Base-by-base conservation (phyloP, 306 rosid species). In the Prunus armeniaca region DNA sequence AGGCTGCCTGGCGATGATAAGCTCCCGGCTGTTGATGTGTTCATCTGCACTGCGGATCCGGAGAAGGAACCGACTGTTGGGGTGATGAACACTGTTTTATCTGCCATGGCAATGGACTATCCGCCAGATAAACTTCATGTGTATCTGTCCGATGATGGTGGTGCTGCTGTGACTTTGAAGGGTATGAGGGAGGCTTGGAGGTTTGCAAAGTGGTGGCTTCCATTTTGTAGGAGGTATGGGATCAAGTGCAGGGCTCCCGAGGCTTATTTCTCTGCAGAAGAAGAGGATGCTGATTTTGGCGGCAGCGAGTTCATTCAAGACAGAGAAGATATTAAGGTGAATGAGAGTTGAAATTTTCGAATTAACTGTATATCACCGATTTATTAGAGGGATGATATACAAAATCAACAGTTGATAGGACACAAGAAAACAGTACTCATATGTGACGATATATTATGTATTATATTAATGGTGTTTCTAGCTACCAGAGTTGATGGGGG, bases 131-230 rank as follows among this genome's bases (percentile, higher is more conserved):
- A 89, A 85, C 91, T 93, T 68, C 85, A 85, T 17, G 85, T 91
- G 43, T 93, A 91, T 77, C 84, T 93, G 8, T 93, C 97, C 0
- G 96, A 93, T 61, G 96, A 91, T 49, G 91, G 90, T 0, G 91
- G 87, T 55, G 91, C 93, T 4, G 52, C 68, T 9, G 13, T 88
- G 24, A 93, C 93, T 20, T 66, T 88, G 76, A 70, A 72, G 28
- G 87, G 73, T 1, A 78, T 89, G 85, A 88, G 58, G 63, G 80
- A 82, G 80, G 88, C 86, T 75, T 71, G 74, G 84, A 71, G 69
- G 14, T 93, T 93, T 82, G 91, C 91, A 34, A 81, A 62, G 73
- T 74, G 75, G 79, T 91, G 98, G 98, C 75, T 91, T 78, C 95
- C 90, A 0, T 93, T 88, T 70, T 89, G 95, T 66, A 71, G 22